Conservation (phyloP, 257 asterid species). For the Cruciata laevipes region DNA sequence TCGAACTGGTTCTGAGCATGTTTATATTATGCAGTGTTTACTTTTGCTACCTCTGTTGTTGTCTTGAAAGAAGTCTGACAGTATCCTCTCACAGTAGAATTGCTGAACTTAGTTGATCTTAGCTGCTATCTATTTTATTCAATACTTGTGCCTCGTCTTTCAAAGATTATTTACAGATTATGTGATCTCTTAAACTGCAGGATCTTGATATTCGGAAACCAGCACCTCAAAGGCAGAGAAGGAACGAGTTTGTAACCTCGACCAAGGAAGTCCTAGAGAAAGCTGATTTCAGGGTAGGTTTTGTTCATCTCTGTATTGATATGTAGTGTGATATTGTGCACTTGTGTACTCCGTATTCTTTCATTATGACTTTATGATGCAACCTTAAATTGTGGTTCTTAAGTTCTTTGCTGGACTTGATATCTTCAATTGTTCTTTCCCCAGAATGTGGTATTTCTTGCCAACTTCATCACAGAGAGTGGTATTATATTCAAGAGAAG, state of each 20-base stretch:
- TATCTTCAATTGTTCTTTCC: conserved; percentile 9
- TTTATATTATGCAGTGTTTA: conserved; percentile 2
- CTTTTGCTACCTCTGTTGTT: no score
- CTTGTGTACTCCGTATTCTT: background rate
- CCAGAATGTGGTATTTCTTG: conserved; percentile 88
- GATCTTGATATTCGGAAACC: conserved; percentile 80
- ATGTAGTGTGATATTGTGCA: background rate
- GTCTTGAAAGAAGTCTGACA: background rate
- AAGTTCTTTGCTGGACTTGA: background rate
- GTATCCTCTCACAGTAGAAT: background rate
- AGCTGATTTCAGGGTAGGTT: conserved; percentile 94
- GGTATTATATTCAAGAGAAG: conserved; percentile 82
- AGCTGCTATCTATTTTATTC: background rate
- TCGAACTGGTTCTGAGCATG: background rate
- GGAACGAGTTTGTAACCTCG: conserved; percentile 65
- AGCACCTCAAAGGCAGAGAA: conserved; percentile 56
- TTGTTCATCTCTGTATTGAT: conserved; percentile 10
- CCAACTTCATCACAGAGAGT: conserved; percentile 79
- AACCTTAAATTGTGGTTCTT: background rate
- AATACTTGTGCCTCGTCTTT: background rate
- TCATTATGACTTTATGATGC: background rate
- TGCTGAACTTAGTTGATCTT: background rate
- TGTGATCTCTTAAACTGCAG: conserved; percentile 32
- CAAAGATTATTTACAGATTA: conserved; percentile 12
- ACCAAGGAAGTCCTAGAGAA: conserved; percentile 67